These are phyloP conservation scores for Exophiala bonariae DNA, from an alignment of 2,329 filamentous ascomycete genomes.

Conservation along the genomic window DNA sequence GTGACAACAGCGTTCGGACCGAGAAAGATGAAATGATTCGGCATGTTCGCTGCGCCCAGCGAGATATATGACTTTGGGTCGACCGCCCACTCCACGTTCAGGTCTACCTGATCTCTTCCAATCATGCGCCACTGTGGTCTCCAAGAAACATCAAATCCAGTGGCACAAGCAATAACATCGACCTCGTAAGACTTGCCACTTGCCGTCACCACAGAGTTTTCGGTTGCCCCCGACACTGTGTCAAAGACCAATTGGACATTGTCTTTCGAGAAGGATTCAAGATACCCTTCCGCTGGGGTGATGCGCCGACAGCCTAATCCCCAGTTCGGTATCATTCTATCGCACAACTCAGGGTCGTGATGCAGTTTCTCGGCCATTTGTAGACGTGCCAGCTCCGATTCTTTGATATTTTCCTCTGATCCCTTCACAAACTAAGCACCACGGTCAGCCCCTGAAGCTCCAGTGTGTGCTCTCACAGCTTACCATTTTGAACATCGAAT, in stretches of 20 bases:
- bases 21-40: conserved; percentile 35
- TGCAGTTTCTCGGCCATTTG: conserved; percentile 16
- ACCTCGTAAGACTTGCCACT: conserved; percentile 28
- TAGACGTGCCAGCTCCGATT: not conserved
- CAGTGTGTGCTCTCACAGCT: not conserved
- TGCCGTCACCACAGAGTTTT: conserved; percentile 25
- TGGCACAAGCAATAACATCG: conserved; percentile 39
- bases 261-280: conserved; percentile 26
- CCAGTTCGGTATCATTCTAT: conserved; percentile 31
- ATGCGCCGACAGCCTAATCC: conserved; percentile 23
- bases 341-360: conserved; percentile 27
- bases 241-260: conserved; percentile 40
- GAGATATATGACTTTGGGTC: conserved; percentile 31
- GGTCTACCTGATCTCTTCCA: conserved; percentile 29
- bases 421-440: conserved; percentile 11
- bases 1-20: conserved; percentile 30
- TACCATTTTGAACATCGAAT: conserved; percentile 3
- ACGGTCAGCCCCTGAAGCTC: too few relatives aligned
- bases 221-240: conserved; percentile 31
- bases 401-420: conserved; percentile 7
- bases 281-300: conserved; percentile 28
- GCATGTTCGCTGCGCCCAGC: conserved; percentile 27
- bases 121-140: conserved; percentile 36
- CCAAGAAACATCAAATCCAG: conserved; percentile 40
- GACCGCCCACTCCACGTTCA: conserved; percentile 31